phyloP scores from a whole-genome alignment of 495 filamentous ascomycete genomes.

The Hypoxylon perforatum region DNA sequence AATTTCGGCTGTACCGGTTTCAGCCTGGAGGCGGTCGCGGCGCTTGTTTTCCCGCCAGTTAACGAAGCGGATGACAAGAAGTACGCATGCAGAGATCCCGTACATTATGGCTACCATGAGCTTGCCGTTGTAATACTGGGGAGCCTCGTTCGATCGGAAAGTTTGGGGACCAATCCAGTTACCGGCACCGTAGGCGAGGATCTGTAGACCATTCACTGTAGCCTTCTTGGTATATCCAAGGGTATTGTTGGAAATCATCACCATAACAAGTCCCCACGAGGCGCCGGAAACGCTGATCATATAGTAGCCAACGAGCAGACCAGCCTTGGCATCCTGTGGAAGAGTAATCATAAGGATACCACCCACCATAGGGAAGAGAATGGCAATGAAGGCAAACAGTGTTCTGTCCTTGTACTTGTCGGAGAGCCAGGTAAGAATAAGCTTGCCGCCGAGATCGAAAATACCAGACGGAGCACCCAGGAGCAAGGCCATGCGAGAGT shows the following conservation, averaged over 20 bases:
- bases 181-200: constrained; percentile 43
- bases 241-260: neutral
- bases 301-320: neutral
- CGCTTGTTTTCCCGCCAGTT: neutral
- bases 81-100: neutral
- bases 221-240: neutral
- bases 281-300: neutral
- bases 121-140: constrained; percentile 70
- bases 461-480: neutral
- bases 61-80: neutral
- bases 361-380: neutral
- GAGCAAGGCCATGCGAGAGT: neutral
- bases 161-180: constrained; percentile 77
- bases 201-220: neutral
- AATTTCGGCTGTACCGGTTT: neutral
- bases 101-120: constrained; percentile 41
- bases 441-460: neutral
- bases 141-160: constrained; percentile 68
- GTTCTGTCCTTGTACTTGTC: neutral
- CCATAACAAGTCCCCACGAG: neutral
- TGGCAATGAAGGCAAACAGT: neutral
- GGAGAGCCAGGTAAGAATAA: neutral
- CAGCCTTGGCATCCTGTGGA: neutral
- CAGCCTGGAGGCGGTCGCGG: neutral
- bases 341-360: neutral